Conservation (phyloP, 495 filamentous ascomycete species). For the Aspergillus incahuasiensis region DNA sequence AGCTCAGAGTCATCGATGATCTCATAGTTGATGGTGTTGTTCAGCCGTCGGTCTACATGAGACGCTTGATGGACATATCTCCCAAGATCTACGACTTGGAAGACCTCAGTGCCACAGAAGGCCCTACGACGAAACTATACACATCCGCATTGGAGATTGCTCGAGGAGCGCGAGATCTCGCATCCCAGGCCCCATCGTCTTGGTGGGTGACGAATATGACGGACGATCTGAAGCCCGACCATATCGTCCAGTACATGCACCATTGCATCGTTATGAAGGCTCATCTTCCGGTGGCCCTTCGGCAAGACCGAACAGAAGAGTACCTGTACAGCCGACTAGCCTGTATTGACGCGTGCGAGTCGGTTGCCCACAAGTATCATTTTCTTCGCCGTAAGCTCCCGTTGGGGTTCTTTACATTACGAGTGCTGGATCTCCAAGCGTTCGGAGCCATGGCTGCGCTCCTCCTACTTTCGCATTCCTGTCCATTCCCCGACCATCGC, state of each 20-base stretch:
- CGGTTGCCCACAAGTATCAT: conserved; percentile 20
- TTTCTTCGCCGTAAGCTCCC: conserved; percentile 20
- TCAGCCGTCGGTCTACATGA: conserved; percentile 21
- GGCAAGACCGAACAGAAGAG: conserved; percentile 16
- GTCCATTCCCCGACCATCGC: conserved; percentile 10
- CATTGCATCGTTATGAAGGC: conserved; percentile 24
- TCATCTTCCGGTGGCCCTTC: conserved; percentile 27
- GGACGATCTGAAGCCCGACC: conserved; percentile 13
- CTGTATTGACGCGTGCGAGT: conserved; percentile 26
- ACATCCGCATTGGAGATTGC: conserved; percentile 17
- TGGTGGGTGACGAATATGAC: conserved; percentile 19
- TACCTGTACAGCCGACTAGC: conserved; percentile 19
- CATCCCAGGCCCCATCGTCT: conserved; percentile 18
- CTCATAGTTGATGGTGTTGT: conserved; percentile 22
- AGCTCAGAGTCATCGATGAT: conserved; percentile 1
- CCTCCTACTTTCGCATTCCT: conserved; percentile 19
- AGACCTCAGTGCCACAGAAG: conserved; percentile 11
- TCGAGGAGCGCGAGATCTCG: conserved; percentile 21
- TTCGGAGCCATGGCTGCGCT: conserved; percentile 27
- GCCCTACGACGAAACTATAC: conserved; percentile 12
- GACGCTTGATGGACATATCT: conserved; percentile 20
- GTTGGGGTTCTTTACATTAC: conserved; percentile 23
- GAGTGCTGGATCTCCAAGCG: conserved; percentile 28
- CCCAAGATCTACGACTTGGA: conserved; percentile 25
- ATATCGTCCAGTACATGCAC: conserved; percentile 28